These are phyloP conservation scores for Penicillium sp. DNA, from an alignment of 2,329 filamentous ascomycete species.

Conservation along the genomic window DNA sequence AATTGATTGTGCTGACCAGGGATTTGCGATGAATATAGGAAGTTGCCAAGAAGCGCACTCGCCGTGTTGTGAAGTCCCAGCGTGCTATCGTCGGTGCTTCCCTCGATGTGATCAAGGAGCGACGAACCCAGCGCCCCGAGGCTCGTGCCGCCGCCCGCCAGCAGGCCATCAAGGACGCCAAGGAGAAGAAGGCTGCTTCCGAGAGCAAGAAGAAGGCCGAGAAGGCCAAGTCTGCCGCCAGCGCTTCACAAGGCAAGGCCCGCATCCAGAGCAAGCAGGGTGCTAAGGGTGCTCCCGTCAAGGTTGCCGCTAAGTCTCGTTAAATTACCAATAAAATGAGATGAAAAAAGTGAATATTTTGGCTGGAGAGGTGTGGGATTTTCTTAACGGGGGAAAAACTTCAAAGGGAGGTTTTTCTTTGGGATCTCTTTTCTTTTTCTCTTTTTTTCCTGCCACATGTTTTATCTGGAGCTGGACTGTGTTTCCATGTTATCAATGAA, in stretches of 20 bases:
- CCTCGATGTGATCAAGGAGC: constrained; percentile 99
- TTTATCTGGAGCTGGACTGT: constrained; percentile 16
- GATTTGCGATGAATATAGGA: constrained; percentile 61
- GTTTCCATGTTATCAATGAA: constrained; percentile 14
- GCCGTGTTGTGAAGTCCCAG: constrained; percentile 97
- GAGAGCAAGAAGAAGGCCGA: constrained; percentile 96
- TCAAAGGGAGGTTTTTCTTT: constrained; percentile 5
- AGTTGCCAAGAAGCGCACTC: constrained; percentile 99
- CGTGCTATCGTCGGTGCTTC: constrained; percentile 98
- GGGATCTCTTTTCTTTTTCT: constrained; percentile 1
- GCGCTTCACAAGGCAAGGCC: constrained; percentile 70
- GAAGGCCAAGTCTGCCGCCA: constrained; percentile 89
- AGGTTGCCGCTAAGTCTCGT: constrained; percentile 82
- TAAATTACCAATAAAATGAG: constrained; percentile 47
- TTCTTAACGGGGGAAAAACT: constrained; percentile 9
- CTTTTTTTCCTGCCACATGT: constrained; percentile 10
- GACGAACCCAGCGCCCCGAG: constrained; percentile 89
- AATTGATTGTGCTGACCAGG: constrained; percentile 10
- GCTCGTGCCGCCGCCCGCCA: constrained; percentile 86
- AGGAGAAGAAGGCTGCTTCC: constrained; percentile 92
- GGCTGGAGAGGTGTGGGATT: constrained; percentile 15
- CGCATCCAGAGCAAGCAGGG: constrained; percentile 94
- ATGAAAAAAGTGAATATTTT: constrained; percentile 1
- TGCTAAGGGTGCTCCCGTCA: constrained; percentile 81
- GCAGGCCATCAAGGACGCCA: constrained; percentile 91